Evolutionary conservation across 768 basidiomycete genomes (phyloP).

Genomic region (Phaeotremella skinneri): DNA sequence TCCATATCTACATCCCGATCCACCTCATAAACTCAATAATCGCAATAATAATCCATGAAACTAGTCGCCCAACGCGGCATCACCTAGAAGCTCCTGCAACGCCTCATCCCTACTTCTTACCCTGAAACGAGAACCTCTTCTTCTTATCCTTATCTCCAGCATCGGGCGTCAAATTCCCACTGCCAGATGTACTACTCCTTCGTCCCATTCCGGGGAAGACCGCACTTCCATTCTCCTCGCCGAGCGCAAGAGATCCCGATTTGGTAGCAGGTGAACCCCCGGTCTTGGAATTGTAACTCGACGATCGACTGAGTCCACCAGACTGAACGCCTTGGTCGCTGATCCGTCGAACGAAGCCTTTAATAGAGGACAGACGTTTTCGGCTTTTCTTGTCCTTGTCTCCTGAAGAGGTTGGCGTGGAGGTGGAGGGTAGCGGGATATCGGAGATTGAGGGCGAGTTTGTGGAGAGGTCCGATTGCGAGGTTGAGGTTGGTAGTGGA

Average conservation of each 20-base stretch:
- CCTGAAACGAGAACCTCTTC: slow-evolving; percentile 2
- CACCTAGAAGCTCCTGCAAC: background rate
- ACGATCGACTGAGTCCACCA: background rate
- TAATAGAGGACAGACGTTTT: slow-evolving; percentile 38
- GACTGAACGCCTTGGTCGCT: slow-evolving; percentile 36
- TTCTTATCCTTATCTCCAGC: slow-evolving; percentile 7
- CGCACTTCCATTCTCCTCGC: background rate
- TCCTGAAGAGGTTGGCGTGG: background rate
- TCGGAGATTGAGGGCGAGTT: slow-evolving; percentile 14
- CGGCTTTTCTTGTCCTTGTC: slow-evolving; percentile 34
- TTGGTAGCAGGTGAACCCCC: background rate
- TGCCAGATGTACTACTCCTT: background rate
- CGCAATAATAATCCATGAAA: background rate
- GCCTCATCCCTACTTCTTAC: slow-evolving; percentile 3
- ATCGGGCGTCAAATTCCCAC: background rate
- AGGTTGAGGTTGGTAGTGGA: slow-evolving; percentile 14
- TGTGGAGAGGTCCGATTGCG: slow-evolving; percentile 22
- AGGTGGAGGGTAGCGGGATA: slow-evolving; percentile 2
- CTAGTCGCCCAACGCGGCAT: no score
- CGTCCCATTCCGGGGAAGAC: no score
- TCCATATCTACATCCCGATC: background rate
- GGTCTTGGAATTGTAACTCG: background rate
- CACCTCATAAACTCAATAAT: background rate
- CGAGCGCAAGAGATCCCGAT: background rate
- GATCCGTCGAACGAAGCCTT: slow-evolving; percentile 44